Evolutionary conservation across 345 rosid species (phyloP), one percentile per base, ranked within the genome.

Genomic region (Draba incana): DNA sequence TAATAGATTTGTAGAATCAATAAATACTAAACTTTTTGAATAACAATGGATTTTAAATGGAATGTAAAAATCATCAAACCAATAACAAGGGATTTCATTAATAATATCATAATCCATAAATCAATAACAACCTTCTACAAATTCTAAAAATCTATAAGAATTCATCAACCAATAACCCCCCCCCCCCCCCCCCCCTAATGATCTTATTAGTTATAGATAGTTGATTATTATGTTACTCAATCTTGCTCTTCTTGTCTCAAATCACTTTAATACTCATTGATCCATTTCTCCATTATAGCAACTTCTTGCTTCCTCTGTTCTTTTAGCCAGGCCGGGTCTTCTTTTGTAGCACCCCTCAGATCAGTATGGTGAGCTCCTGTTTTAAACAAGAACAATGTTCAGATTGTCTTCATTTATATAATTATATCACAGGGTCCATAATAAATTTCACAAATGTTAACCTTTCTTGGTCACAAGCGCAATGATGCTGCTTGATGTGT

Each of bases 311-410:
- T 71, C 72, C 92, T 77, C 75, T 69, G 82, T 66, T 84, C 71
- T 8, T 41, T 58, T 0, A 86, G 83, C 92, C 92, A 86, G 23
- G 78, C 70, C 1, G 92, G 89, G 14, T 86, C 87, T 1, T 74
- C 77, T 65, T 77, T 75, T 1, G 82, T 77, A 14, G 82, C 76
- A 6, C 72, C 48, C 44, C 84, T 84, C n/a, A 86, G 79, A 72
- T 84, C 87, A 0, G 70, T 75, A 69, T 86, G 89, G 74, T 83
- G 84, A 62, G 92, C 89, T 71, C 89, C 89, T 86, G 43, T 59
- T 11, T 45, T 12, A 25, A 4, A 38, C 7, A 10, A 35, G 44
- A 20, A 23, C 60, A 44, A 25, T 9, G 20, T 14, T 58, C 13
- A 57, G 4, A 1, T 37, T 31, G 35, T 47, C 35, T n/a, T 57